Evolutionary conservation across 176 grass and related monocot genomes (phyloP), one percentile per base, ranked within the genome.

Genomic region (Raddia distichophylla): DNA sequence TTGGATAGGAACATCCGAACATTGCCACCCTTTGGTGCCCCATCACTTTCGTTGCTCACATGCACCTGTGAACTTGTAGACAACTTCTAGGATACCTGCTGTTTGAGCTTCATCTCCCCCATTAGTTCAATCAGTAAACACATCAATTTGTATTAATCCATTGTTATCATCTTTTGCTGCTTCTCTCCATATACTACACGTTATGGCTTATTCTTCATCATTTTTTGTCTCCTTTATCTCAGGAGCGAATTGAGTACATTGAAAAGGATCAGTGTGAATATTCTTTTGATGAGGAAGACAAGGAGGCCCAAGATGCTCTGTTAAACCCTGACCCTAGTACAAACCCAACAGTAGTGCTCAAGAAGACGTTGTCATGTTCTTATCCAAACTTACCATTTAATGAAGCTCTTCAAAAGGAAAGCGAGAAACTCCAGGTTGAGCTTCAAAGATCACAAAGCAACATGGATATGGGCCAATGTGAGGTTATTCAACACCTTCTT

Each of bases 221-320:
- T 58, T 58, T 63, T 76, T 62, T 80, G 77, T 69, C 15, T 47
- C 14, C 15, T 47, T 17, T 70, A 16, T 65, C 73, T 67, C 84
- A 99, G 96, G 96, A 99, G 49, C 77, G 91, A 42, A 80, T 99
- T 13, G 89, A 99, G 32, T 91, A 91, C 51, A 99, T 99, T 61
- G 93, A 93, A 64, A 95, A 77, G 87, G 96, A 99, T 79, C 93
- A 95, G 69, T 87, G 93, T 33, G 96, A 99, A 82, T 99, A 99
- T 78, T 93, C 91, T 77, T 91, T 99, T 64, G 96, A 99, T 7
- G 93, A 99, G 80, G 96, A 99, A 79, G 96, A 99, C 62, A 95
- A 93, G 84, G 90, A 95, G 80, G 93, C 90, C 50, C 96, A 99
- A 75, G 84, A 93, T 58, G 90, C 84, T 63, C 65, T 99, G 47